A percentile compares a stretch with the other conserved stretches of the same genome.
phyloP scores from a whole-genome alignment of 345 rosid genomes.

The Syzygium jambos region DNA sequence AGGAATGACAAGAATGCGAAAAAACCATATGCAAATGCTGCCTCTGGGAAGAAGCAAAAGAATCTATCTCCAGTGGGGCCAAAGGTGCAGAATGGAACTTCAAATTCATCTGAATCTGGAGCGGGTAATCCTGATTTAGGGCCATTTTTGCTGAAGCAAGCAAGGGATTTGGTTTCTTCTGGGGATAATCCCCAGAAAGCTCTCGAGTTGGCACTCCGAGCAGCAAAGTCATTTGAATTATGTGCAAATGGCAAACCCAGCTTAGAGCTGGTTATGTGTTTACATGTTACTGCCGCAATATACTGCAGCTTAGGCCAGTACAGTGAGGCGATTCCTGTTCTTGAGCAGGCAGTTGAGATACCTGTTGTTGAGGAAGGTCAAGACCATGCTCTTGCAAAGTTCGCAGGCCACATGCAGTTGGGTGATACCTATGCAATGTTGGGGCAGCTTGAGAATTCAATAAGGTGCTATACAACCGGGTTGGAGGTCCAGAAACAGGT shows the following conservation, averaged over 20 bases:
- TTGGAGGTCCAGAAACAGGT: constrained; percentile 63
- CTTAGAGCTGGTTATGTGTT: constrained; percentile 74
- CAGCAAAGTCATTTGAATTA: constrained; percentile 60
- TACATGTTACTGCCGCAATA: constrained; percentile 81
- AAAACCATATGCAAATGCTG: constrained; percentile 26
- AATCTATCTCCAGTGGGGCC: constrained; percentile 11
- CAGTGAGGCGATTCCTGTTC: constrained; percentile 69
- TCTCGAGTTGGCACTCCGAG: constrained; percentile 68
- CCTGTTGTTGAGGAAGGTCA: constrained; percentile 57
- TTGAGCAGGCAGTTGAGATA: constrained; percentile 66
- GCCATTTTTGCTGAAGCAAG: constrained; percentile 65
- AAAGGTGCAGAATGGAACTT: constrained; percentile 41
- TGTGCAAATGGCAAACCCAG: constrained; percentile 50
- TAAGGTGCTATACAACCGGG: constrained; percentile 63
- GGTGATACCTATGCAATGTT: constrained; percentile 89
- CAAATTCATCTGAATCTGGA: constrained; percentile 27
- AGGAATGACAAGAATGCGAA: constrained; percentile 25
- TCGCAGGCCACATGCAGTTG: constrained; percentile 90
- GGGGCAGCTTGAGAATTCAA: constrained; percentile 74
- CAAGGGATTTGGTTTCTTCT: constrained; percentile 57
- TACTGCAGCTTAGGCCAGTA: constrained; percentile 71
- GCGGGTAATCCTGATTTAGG: constrained; percentile 53
- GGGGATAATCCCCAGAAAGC: constrained; percentile 66
- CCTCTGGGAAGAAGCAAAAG: constrained; percentile 34
- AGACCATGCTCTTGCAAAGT: constrained; percentile 82